A percentile compares a stretch with the other conserved stretches of the same genome.
Conservation (phyloP, 176 grass and related monocot genomes). For the Lolium perenne region DNA sequence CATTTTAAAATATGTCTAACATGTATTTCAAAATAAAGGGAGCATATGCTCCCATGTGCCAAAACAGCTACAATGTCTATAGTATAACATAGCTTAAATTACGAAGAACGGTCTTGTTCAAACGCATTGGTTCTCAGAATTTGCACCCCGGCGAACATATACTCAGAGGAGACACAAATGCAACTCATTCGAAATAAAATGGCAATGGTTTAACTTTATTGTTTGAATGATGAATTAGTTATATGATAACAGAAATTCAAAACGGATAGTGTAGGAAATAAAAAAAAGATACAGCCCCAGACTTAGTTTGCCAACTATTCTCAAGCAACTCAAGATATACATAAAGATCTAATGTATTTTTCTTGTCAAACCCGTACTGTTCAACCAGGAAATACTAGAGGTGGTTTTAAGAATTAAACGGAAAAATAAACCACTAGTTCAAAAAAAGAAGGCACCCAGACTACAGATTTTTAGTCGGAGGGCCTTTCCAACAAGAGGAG, state of each 20-base stretch:
- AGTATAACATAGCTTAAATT: not conserved
- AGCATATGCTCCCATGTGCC: too few species aligned
- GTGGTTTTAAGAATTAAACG: not conserved
- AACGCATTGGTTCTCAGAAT: not conserved
- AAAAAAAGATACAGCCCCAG: not conserved
- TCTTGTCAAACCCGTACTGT: not conserved
- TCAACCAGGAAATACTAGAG: not conserved
- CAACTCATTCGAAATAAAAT: not conserved
- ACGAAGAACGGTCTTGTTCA: not conserved
- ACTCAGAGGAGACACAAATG: not conserved
- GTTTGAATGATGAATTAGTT: not conserved
- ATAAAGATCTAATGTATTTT: conserved; percentile 14
- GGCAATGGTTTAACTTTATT: too few species aligned
- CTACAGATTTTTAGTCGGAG: not conserved
- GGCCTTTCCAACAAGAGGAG: not conserved
- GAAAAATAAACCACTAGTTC: not conserved
- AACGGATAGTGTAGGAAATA: not conserved
- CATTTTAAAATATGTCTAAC: too few species aligned
- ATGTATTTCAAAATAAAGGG: too few species aligned
- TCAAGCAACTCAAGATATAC: not conserved
- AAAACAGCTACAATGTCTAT: not conserved
- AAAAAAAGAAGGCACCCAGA: not conserved
- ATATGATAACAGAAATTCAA: not conserved
- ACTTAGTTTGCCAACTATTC: not conserved
- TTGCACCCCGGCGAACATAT: not conserved